Evolutionary conservation across 257 asterid species (phyloP), one percentile per base, ranked within the genome.

Genomic region (Plantago ovata): DNA sequence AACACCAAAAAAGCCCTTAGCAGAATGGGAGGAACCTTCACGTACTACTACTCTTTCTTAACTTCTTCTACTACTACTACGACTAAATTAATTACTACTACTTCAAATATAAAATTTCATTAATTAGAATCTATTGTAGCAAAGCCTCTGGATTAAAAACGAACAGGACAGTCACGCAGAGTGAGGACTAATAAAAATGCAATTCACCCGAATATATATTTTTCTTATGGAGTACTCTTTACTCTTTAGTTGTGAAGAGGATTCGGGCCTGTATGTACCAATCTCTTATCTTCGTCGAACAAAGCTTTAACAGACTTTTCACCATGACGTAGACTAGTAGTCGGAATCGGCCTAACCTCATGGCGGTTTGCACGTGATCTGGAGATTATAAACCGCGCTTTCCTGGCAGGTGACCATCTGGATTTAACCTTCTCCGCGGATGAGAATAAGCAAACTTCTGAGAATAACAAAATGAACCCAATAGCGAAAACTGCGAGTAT

Each of bases 191-290:
- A n/a, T n/a, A n/a, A n/a, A n/a, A n/a, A n/a, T n/a, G n/a, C n/a
- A n/a, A n/a, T n/a, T n/a, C n/a, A n/a, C n/a, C n/a, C n/a, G n/a
- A n/a, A n/a, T n/a, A n/a, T n/a, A n/a, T n/a, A n/a, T n/a, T n/a
- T n/a, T n/a, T n/a, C n/a, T n/a, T n/a, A n/a, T n/a, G n/a, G n/a
- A n/a, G n/a, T n/a, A n/a, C n/a, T n/a, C n/a, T n/a, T n/a, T n/a
- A n/a, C 32, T 18, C 13, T 6, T 63, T 71, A 76, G 73, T 79
- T 79, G 64, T 79, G 86, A 60, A 79, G 83, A 61, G 86, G 86
- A 24, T 79, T 79, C 15, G 86, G 83, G 1, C 84, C 84, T 0
- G 86, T 77, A 77, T 80, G 83, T 22, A 80, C 78, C 46, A 73
- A 70, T 74, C 86, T 71, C 73, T 71, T 77, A 9, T 62, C 83